Conservation (phyloP, 2,329 filamentous ascomycete genomes). For the Cercospora berteroae region DNA sequence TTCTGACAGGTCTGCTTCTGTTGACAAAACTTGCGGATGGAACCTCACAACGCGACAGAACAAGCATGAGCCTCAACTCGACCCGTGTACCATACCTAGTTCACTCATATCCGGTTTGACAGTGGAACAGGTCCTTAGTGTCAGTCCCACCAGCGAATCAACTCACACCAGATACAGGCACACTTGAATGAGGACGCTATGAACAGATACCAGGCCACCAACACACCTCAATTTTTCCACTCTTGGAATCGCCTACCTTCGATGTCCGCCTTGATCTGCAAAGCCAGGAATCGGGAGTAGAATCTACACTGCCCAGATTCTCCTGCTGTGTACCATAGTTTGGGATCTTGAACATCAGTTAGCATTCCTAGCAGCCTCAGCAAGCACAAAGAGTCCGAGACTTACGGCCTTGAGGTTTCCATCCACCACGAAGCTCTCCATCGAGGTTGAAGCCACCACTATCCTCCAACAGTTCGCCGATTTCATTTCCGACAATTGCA, state of each 20-base stretch:
- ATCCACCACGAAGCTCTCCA: neutral
- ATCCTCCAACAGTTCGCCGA: neutral
- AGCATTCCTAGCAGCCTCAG: neutral
- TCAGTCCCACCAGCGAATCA: neutral
- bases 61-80: neutral
- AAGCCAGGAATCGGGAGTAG: slow-evolving; percentile 45
- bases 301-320: slow-evolving; percentile 50
- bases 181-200: neutral
- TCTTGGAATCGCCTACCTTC: slow-evolving; percentile 22
- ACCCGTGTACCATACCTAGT: too few relatives aligned
- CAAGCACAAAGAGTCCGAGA: neutral
- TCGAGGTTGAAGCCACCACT: neutral
- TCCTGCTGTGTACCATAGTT: slow-evolving; percentile 48
- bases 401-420: neutral
- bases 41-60: neutral
- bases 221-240: neutral
- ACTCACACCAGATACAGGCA: neutral
- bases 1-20: neutral
- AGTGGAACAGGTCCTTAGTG: too few relatives aligned
- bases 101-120: too few relatives aligned
- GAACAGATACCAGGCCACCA: neutral
- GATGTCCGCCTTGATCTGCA: slow-evolving; percentile 45
- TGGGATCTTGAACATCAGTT: slow-evolving; percentile 32
- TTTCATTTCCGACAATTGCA: neutral
- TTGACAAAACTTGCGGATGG: neutral